phyloP scores from a whole-genome alignment of 2,329 filamentous ascomycete species.

The Corinectria fuckeliana region DNA sequence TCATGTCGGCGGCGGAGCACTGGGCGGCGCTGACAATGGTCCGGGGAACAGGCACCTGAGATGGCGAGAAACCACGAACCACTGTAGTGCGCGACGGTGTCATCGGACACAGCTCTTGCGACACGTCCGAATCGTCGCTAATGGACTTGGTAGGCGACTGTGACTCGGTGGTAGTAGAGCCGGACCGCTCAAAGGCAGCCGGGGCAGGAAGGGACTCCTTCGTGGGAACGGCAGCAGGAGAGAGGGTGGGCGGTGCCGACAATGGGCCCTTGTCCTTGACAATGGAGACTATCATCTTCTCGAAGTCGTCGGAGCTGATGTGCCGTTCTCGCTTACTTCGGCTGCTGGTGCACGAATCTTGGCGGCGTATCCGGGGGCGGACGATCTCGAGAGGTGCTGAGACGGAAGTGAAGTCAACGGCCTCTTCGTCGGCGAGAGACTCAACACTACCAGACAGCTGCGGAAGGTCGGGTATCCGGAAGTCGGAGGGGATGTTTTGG shows the following conservation, averaged over 20 bases:
- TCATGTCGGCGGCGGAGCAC: constrained; percentile 58
- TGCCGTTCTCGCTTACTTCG: constrained; percentile 83
- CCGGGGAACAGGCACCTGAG: constrained; percentile 62
- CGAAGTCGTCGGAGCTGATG: constrained; percentile 89
- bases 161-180: constrained; percentile 53
- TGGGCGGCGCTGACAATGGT: constrained; percentile 57
- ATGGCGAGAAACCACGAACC: constrained; percentile 85
- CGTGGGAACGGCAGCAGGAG: constrained; percentile 44
- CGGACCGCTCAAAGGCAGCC: constrained; percentile 48
- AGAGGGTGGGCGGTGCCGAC: constrained; percentile 46
- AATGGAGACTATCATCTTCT: constrained; percentile 93
- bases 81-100: constrained; percentile 53
- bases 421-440: constrained; percentile 73
- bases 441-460: constrained; percentile 81
- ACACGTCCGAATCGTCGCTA: constrained; percentile 47
- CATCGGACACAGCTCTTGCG: constrained; percentile 38
- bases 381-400: constrained; percentile 63
- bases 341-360: constrained; percentile 74
- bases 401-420: constrained; percentile 63
- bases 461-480: constrained; percentile 63
- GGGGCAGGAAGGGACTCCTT: constrained; percentile 50
- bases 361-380: constrained; percentile 71
- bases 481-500: constrained; percentile 54
- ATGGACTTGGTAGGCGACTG: constrained; percentile 64
- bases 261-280: constrained; percentile 81